Base-by-base conservation (phyloP, 2,329 filamentous ascomycete species). In the Fusarium illudens region DNA sequence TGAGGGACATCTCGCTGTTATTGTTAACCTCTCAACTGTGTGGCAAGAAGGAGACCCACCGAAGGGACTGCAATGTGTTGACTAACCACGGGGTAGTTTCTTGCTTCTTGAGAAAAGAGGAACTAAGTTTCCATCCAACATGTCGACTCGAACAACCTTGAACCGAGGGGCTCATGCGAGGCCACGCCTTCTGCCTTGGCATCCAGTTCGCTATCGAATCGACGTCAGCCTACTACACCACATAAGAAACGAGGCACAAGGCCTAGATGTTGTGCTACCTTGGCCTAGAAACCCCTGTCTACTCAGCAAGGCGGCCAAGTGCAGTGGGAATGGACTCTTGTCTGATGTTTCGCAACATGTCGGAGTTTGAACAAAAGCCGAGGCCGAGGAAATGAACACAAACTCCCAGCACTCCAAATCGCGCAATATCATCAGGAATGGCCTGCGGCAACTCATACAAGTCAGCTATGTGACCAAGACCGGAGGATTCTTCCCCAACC, bases 311-410 rank as follows among this genome's bases (percentile, higher is more conserved):
- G 58, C 55, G 39, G 58, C 54, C 30, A 9, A 27, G 25, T 29
- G 34, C 53, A 42, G 32, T 57, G 25, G 42, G 15, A 49, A 48
- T 56, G 36, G 44, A 44, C 50, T 58, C 50, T 27, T 67, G 55
- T 64, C 7, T 53, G 32, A 46, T 5, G 58, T 67, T 68, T 50
- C 62, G 54, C 65, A 46, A 17, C 66, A 64, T 66, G 15, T n/a
- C 66, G 66, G 66, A 67, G 48, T 60, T 68, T 34, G 11, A 64
- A 54, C 33, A 42, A 64, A 64, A 50, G 34, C 66, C 66, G 66
- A 68, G 66, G 17, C 66, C 66, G 66, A 67, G 65, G 17, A 22
- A 6, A 9, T 6, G 32, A 20, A 7, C 20, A 17, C 25, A 37
- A 33, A 25, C n/a, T 29, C 29, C 22, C 32, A 13, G 19, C 34